These are phyloP conservation scores for Rosa multiflora DNA, from an alignment of 306 rosid genomes.

Conservation along the genomic window DNA sequence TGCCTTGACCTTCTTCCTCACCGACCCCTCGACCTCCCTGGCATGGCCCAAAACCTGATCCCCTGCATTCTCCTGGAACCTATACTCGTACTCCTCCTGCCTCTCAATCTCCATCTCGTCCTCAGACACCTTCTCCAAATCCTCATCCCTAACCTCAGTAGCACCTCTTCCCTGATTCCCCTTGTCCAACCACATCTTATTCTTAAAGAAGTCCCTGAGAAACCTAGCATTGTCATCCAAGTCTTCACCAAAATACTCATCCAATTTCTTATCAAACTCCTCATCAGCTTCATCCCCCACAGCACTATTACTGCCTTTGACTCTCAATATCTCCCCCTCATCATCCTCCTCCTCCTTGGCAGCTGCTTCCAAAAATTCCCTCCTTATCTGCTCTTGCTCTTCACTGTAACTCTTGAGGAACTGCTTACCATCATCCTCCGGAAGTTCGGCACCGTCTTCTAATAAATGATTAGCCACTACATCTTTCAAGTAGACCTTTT, in stretches of 20 bases:
- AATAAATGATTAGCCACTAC: slow-evolving; percentile 66
- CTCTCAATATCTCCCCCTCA: slow-evolving; percentile 51
- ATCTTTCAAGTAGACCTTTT: slow-evolving; percentile 64
- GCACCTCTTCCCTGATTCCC: slow-evolving; percentile 13
- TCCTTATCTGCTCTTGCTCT: slow-evolving; percentile 68
- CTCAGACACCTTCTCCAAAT: slow-evolving; percentile 55
- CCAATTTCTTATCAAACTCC: slow-evolving; percentile 52
- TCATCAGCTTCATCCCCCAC: slow-evolving; percentile 34
- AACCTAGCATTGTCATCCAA: slow-evolving; percentile 49
- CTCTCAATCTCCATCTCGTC: slow-evolving; percentile 69
- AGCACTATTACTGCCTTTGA: slow-evolving; percentile 28
- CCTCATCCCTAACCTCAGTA: slow-evolving; percentile 45
- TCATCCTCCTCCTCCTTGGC: slow-evolving; percentile 38
- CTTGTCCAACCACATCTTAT: slow-evolving; percentile 65
- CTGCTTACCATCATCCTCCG: slow-evolving; percentile 17
- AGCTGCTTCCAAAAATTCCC: slow-evolving; percentile 56
- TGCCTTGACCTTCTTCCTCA: slow-evolving; percentile 73
- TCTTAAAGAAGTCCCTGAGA: slow-evolving; percentile 58
- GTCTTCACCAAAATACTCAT: slow-evolving; percentile 63
- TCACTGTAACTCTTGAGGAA: slow-evolving; percentile 44
- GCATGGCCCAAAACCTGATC: slow-evolving; percentile 79
- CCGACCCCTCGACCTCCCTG: slow-evolving; percentile 70
- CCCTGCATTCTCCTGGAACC: slow-evolving; percentile 75
- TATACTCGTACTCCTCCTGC: slow-evolving; percentile 79
- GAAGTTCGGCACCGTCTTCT: slow-evolving; percentile 66